Conservation (phyloP, 352 stramenopile species). For the Phytopythium sindhum region DNA sequence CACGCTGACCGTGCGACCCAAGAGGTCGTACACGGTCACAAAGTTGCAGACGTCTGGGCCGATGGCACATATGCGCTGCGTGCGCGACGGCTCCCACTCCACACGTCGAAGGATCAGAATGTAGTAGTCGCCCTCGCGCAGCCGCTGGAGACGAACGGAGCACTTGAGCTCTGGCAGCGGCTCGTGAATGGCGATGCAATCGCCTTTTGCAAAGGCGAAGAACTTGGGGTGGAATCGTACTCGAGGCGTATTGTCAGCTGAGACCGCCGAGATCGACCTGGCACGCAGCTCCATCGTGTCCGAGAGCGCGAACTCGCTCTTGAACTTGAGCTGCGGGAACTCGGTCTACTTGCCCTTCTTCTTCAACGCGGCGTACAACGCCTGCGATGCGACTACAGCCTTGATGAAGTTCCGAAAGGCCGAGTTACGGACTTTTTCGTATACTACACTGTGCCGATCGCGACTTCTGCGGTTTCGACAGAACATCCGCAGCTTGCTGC, state of each 20-base stretch:
- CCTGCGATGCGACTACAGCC: background rate
- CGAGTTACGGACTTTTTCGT: background rate
- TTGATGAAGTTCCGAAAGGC: background rate
- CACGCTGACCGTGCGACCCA: constrained; percentile 9
- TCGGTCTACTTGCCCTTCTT: constrained; percentile 10
- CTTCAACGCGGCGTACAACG: background rate
- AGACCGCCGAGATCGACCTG: background rate
- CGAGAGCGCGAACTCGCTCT: constrained; percentile 12
- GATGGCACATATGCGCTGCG: constrained; percentile 13
- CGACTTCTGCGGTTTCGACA: background rate
- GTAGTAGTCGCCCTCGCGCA: constrained; percentile 7
- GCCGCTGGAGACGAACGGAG: constrained; percentile 1
- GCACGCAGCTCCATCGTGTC: constrained; percentile 5
- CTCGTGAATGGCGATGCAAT: constrained; percentile 3
- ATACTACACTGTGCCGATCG: background rate
- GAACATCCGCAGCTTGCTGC: background rate
- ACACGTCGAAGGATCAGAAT: background rate
- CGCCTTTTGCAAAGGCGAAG: background rate
- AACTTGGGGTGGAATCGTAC: background rate
- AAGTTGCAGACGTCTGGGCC: constrained; percentile 13
- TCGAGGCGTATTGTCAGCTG: background rate
- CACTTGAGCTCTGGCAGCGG: background rate
- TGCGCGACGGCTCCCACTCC: constrained; percentile 7
- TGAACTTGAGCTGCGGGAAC: constrained; percentile 12
- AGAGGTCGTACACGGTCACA: constrained; percentile 8